Conservation (phyloP, 2,329 filamentous ascomycete genomes). For the Ophiostoma perfectum region DNA sequence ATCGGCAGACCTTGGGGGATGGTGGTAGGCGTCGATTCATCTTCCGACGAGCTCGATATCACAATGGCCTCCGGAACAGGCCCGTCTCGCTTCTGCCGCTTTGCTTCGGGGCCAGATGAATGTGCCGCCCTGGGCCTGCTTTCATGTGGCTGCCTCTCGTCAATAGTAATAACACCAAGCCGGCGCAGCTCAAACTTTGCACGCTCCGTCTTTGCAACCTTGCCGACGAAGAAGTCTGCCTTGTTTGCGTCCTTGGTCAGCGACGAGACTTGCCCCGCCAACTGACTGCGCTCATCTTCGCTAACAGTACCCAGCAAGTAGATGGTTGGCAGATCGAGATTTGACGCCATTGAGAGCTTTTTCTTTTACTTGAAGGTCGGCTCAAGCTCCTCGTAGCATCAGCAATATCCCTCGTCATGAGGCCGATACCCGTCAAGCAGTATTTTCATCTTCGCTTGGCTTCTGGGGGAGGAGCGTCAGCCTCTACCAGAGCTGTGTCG, state of each 20-base stretch:
- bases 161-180: conserved; percentile 55
- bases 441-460: not conserved
- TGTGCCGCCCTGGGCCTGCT: not conserved
- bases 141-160: conserved; percentile 31
- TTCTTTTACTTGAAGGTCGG: not conserved
- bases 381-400: not conserved
- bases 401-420: not conserved
- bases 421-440: not conserved
- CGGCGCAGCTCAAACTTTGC: conserved; percentile 72
- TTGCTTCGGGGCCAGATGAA: conserved; percentile 22
- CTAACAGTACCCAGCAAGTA: conserved; percentile 67
- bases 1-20: conserved; percentile 23
- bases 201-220: conserved; percentile 61
- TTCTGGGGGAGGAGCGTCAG: too few relatives aligned
- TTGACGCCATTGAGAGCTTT: not conserved
- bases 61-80: conserved; percentile 12
- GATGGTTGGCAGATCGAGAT: conserved; percentile 41
- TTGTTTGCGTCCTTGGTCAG: conserved; percentile 68
- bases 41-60: conserved; percentile 29
- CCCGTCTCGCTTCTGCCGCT: conserved; percentile 18
- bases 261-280: conserved; percentile 60
- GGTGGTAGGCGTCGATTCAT: conserved; percentile 21
- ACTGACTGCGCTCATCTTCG: conserved; percentile 54
- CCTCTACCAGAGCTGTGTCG: not conserved
- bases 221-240: conserved; percentile 69